Evolutionary conservation across 2,329 filamentous ascomycete genomes (phyloP).

Genomic region (Fusarium armeniacum): DNA sequence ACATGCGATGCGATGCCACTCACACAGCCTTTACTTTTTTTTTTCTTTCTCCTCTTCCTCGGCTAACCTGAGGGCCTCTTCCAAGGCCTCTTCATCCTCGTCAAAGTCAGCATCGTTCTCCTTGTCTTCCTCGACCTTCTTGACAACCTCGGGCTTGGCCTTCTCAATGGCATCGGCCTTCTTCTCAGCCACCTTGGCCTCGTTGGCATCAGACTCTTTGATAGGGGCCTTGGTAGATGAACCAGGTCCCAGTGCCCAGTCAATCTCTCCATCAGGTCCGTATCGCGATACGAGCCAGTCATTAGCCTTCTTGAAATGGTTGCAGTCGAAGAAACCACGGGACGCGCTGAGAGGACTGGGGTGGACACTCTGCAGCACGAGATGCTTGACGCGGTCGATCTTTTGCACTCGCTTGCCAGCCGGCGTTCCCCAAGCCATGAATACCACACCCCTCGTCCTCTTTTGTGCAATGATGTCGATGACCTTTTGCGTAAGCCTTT

Average conservation of each 20-base stretch:
- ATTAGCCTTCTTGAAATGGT: constrained; percentile 85
- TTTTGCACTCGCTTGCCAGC: constrained; percentile 83
- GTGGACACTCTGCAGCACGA: constrained; percentile 88
- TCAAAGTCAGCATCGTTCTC: constrained; percentile 52
- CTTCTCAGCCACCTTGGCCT: constrained; percentile 38
- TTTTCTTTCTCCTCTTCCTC: constrained; percentile 49
- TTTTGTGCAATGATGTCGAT: constrained; percentile 88
- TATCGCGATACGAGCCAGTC: constrained; percentile 86
- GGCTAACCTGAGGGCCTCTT: constrained; percentile 54
- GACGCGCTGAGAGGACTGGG: constrained; percentile 91
- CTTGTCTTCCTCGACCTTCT: constrained; percentile 33
- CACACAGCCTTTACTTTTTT: constrained; percentile 28
- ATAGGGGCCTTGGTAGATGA: constrained; percentile 53
- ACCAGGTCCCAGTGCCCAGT: constrained; percentile 77
- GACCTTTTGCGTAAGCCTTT: constrained; percentile 89
- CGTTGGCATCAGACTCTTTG: constrained; percentile 43
- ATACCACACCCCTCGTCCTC: constrained; percentile 86
- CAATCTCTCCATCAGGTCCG: constrained; percentile 82
- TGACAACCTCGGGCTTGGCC: constrained; percentile 35
- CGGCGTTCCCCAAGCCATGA: constrained; percentile 92
- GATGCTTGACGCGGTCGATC: constrained; percentile 79
- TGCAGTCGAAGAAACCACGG: constrained; percentile 85
- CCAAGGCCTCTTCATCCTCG: constrained; percentile 57
- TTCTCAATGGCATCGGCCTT: constrained; percentile 50
- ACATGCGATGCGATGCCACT: neutral